phyloP scores from a whole-genome alignment of 164 flowering plant genomes.

The Dillenia suffruticosa region DNA sequence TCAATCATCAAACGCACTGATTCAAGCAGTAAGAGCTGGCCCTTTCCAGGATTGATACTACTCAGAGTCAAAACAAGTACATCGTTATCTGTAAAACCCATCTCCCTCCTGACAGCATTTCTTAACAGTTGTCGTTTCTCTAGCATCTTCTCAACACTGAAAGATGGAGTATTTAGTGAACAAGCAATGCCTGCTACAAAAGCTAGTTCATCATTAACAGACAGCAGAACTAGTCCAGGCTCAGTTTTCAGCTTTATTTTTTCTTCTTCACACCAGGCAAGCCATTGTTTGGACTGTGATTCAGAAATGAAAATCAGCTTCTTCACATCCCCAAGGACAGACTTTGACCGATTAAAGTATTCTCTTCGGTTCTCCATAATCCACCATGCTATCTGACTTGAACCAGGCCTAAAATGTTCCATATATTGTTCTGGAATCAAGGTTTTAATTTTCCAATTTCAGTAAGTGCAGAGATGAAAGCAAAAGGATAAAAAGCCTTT shows the following conservation, averaged over 20 bases:
- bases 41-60: constrained; percentile 93
- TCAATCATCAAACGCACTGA: constrained; percentile 49
- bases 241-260: constrained; percentile 58
- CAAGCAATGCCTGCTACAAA: constrained; percentile 86
- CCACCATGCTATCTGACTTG: constrained; percentile 94
- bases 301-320: constrained; percentile 79
- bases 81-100: constrained; percentile 81
- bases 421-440: constrained; percentile 73
- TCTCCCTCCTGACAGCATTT: constrained; percentile 71
- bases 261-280: constrained; percentile 89
- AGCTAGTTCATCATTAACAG: constrained; percentile 94
- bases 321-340: constrained; percentile 67
- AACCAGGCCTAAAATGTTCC: constrained; percentile 59
- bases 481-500: not conserved
- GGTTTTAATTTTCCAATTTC: constrained; percentile 1
- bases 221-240: constrained; percentile 69
- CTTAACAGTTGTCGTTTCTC: constrained; percentile 62
- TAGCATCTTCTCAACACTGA: constrained; percentile 62
- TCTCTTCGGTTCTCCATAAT: constrained; percentile 95
- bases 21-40: constrained; percentile 83
- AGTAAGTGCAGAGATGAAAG: not conserved
- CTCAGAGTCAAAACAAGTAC: constrained; percentile 85
- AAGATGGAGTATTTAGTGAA: constrained; percentile 76
- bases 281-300: constrained; percentile 85
- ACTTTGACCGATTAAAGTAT: constrained; percentile 82